Base-by-base conservation (phyloP, 768 basidiomycete species). In the Kwoniella pini region DNA sequence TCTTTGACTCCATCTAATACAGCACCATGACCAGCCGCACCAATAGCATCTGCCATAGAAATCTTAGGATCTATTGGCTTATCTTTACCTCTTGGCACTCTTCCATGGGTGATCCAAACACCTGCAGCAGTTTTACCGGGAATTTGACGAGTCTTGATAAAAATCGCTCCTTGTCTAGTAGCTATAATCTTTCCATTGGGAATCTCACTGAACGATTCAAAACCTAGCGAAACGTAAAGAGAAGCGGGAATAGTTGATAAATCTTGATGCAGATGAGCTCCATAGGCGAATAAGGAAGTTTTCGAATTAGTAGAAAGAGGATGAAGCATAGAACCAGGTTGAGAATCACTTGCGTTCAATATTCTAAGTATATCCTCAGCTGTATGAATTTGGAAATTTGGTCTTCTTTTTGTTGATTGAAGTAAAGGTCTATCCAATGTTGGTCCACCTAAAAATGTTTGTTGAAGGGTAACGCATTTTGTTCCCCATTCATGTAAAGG, bases 41-140 rank as follows among this genome's bases (percentile, higher is more conserved):
- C n/a, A 17, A 74, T 63, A n/a, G 69, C 75, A 21, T 67, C 54
- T 2, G 62, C 67, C 50, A 72, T 67, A 5, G 67, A 65, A 5
- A 76, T 56, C 42, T 74, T 76, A 0, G 75, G 72, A 26, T 69
- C 71, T 3, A 76, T 59, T 0, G 69, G 64, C 24, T 58, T 68
- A 21, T 57, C 62, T 24, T 54, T 61, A 15, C 60, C 62, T 52
- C 68, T 70, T 3, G 72, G 75, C n/a, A 69, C 53, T 49, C 75
- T 55, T 43, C 70, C 75, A 36, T 71, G 70, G 7, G 70, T 73
- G 39, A 76, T 70, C 75, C 75, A 76, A 5, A 74, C 48, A 4
- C 63, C 73, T 2, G 59, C 61, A 27, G 3, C 30, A 4, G 33
- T 24, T 22, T 33, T 58, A n/a, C 51, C 26, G 2, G 26, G 33